Base-by-base conservation (phyloP, 2,329 filamentous ascomycete species). In the Grosmannia serpens region DNA sequence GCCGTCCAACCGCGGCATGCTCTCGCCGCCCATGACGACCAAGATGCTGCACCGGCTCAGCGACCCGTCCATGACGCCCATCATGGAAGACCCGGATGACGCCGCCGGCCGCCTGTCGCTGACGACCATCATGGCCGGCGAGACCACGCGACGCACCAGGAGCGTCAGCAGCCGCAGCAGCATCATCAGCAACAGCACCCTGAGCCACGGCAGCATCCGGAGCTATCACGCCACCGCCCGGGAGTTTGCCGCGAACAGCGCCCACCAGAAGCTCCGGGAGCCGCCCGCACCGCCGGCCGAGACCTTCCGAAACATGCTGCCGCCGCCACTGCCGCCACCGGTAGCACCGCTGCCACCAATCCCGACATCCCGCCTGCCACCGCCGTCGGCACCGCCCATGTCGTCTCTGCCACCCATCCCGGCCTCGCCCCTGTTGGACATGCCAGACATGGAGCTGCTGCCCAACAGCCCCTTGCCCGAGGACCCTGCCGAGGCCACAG, bases 191-290 rank as follows among this genome's bases (percentile, higher is more conserved):
- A 31, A 22, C 47, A 58, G 55, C 47, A 41, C 29, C 15, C 49
- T 53, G 44, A 56, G 53, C 27, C 20, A 10, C 7, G 20, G 24
- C 31, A 55, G 56, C 31, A 35, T 31, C 49, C 50, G 53, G 47
- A 47, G 55, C 13, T 68, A 68, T 54, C 66, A 67, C 50, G 59
- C 60, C 11, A 61, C 65, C n/a, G 60, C 64, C 5, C 62, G 62
- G 17, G 61, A 65, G 29, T 60, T 66, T 8, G 65, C 65, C 15
- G 35, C 27, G 20, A 58, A 38, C 44, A 41, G 35, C 46, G n/a
- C 20, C 20, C 29, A 33, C 52, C 20, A 55, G 11, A 50, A 51
- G 44, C 52, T 8, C 57, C 57, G 11, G 53, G 56, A 58, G 10
- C 51, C 57, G 15, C 55, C 51, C 10, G 54, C 57, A n/a, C 54